These are phyloP conservation scores for Curvularia spicifera DNA, from an alignment of 2,329 filamentous ascomycete genomes.

Conservation along the genomic window DNA sequence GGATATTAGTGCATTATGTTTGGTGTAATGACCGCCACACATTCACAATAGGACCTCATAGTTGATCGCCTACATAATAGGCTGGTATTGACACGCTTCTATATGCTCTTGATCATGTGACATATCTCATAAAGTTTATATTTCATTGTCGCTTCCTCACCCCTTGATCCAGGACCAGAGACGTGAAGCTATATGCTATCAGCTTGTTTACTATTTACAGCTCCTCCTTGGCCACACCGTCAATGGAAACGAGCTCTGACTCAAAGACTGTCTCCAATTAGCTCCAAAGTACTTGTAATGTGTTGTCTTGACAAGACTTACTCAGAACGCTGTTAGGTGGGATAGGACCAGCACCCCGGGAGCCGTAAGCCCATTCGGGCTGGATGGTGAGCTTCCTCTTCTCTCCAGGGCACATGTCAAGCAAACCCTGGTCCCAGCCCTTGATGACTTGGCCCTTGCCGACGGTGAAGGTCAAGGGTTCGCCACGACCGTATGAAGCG, in stretches of 20 bases:
- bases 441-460: slow-evolving; percentile 90
- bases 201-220: slow-evolving; percentile 31
- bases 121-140: not conserved
- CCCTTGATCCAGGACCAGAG: not conserved
- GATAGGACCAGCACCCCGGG: slow-evolving; percentile 80
- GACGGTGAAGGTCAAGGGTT: slow-evolving; percentile 79
- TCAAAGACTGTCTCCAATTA: slow-evolving; percentile 72
- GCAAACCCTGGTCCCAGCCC: slow-evolving; percentile 90
- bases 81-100: not conserved
- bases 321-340: slow-evolving; percentile 80
- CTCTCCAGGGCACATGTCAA: slow-evolving; percentile 97
- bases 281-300: slow-evolving; percentile 9
- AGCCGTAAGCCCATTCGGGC: slow-evolving; percentile 83
- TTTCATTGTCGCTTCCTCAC: not conserved
- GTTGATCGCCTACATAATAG: no score
- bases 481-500: slow-evolving; percentile 73
- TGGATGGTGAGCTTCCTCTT: slow-evolving; percentile 91
- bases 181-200: not conserved
- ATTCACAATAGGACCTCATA: not conserved
- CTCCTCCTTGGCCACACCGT: slow-evolving; percentile 65
- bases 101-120: no score
- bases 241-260: slow-evolving; percentile 85
- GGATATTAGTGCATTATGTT: no score
- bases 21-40: no score
- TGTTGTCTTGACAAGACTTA: slow-evolving; percentile 50